phyloP scores from a whole-genome alignment of 2,329 filamentous ascomycete genomes.

The Neofusicoccum kwambonambiense region DNA sequence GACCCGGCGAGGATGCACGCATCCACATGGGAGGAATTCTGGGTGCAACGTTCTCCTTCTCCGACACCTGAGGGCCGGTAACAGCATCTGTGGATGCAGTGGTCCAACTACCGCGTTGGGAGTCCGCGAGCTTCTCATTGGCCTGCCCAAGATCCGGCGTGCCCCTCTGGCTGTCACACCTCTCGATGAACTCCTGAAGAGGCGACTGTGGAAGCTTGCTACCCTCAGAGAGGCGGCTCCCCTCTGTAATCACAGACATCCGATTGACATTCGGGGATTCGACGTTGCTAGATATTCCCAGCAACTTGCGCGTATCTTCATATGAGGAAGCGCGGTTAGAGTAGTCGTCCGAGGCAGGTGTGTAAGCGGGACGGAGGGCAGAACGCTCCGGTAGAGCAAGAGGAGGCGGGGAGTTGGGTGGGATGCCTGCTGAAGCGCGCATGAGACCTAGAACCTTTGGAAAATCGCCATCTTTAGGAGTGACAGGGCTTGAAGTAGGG shows the following conservation, averaged over 20 bases:
- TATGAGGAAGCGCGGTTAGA: slow-evolving; percentile 11
- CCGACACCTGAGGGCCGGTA: background rate
- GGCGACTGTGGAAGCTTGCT: background rate
- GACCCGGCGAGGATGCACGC: background rate
- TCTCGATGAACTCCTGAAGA: background rate
- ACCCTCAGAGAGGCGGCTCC: background rate
- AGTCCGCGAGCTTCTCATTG: background rate
- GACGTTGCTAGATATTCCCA: slow-evolving; percentile 5
- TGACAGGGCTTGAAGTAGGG: background rate
- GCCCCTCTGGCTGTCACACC: background rate
- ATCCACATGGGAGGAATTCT: slow-evolving; percentile 8
- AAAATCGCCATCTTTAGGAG: slow-evolving; percentile 13
- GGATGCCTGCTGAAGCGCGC: slow-evolving; percentile 21
- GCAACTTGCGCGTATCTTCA: slow-evolving; percentile 15
- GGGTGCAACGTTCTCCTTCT: background rate
- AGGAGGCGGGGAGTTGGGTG: slow-evolving; percentile 28
- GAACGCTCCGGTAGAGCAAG: slow-evolving; percentile 30
- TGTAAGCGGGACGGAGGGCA: slow-evolving; percentile 20
- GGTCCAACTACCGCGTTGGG: background rate
- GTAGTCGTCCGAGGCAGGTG: background rate
- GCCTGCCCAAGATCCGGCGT: background rate
- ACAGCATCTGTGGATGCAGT: background rate
- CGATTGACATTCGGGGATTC: background rate
- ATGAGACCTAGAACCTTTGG: slow-evolving; percentile 19
- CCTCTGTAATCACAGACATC: background rate